Evolutionary conservation across 2,329 filamentous ascomycete genomes (phyloP), one percentile per base, ranked within the genome.

Genomic region (Claviceps monticola): DNA sequence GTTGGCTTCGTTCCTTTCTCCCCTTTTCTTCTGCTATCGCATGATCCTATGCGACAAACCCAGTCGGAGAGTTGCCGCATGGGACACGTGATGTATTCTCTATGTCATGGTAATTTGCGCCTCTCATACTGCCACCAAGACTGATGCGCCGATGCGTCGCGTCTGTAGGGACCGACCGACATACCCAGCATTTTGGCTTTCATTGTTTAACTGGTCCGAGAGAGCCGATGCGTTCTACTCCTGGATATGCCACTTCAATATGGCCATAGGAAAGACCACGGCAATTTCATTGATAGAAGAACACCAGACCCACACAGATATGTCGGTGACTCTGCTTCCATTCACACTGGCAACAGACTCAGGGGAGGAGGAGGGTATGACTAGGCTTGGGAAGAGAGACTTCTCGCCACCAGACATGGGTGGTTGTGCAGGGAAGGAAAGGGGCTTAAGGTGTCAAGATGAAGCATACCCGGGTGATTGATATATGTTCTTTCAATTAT

Each of bases 391-490:
- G 14, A 46, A 34, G 19, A 44, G 37, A 39, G 23, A 48, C 34
- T 39, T n/a, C n/a, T 46, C 34, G 42, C 34, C 34, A 45, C 42
- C 46, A 51, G 17, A 38, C 29, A 43, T 37, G 36, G 26, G 19
- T 23, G 16, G 41, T 14, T 39, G 44, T 39, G 37, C 16, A 46
- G 48, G 52, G 52, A 57, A 52, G 55, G 56, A 59, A 54, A 57
- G 46, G 57, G 29, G 55, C 57, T 54, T 60, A 59, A 58, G 57
- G 51, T 54, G 51, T 47, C 48, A 54, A 52, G 50, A 55, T 56
- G 41, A 51, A 56, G 59, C 64, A 66, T 66, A 66, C 64, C 64
- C 64, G 54, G 51, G 53, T 51, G 56, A 55, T 47, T 60, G 21
- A 58, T 58, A 57, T 58, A 56, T 41, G 56, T 57, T 57, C 58